Evolutionary conservation across 768 basidiomycete genomes (phyloP), one percentile per base, ranked within the genome.

Genomic region (Tulasnella sp.): DNA sequence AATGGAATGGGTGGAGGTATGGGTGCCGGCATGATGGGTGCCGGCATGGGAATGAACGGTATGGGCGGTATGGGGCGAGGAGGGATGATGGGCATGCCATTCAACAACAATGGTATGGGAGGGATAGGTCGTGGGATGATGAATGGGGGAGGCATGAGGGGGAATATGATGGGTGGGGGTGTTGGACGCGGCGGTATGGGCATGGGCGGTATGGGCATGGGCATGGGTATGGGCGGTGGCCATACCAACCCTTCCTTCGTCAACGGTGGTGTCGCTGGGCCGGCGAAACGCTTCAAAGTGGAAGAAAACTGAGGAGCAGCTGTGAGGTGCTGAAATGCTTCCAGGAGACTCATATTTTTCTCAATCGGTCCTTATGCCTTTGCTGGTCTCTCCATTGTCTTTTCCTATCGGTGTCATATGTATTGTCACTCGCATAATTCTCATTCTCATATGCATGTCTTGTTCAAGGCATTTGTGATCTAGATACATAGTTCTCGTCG

Each of bases 161-260:
- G 62, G 34, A 38, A 38, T 15, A 38, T 38, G 76, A 76, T 54
- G 49, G 67, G 65, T 44, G 69, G 68, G 56, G 66, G 65, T 26
- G 56, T 54, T 50, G 68, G 71, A 50, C 72, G 72, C 24, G 55
- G 79, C 52, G 77, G 76, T 48, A 77, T 75, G 68, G 76, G 73
- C 62, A 70, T 79, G 55, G 77, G 79, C 52, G 77, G 77, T 47
- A 77, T 75, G 68, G 76, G 73, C 62, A 74, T 71, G 64, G 72
- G 74, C 17, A 42, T 55, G 48, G 76, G 76, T 66, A 38, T 43
- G 54, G 34, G n/a, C n/a, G n/a, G 54, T n/a, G 84, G 84, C 15
- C 84, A 87, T 72, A 82, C 84, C 74, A 86, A 86, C 68, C 84
- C 85, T 2, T 82, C 84, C 21, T 87, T 88, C 68, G 80, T 84